These are phyloP conservation scores for Syzygium aqueum DNA, from an alignment of 345 rosid species.

Conservation along the genomic window DNA sequence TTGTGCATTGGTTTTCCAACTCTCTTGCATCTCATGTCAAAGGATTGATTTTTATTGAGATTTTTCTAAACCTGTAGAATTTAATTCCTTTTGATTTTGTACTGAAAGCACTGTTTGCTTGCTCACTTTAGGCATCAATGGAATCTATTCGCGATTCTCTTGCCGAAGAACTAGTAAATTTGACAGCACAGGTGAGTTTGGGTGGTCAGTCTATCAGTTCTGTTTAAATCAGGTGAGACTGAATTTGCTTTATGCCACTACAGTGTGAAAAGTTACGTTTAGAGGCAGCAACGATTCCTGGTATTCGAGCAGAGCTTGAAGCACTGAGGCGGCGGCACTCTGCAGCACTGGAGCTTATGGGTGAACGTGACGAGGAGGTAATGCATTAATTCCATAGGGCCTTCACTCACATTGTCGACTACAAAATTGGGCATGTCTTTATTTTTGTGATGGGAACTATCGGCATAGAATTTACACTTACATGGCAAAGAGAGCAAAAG, in stretches of 20 bases:
- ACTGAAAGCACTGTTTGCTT: not conserved
- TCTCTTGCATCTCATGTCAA: not conserved
- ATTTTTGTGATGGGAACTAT: not conserved
- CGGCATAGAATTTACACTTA: not conserved
- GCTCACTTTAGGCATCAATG: constrained; percentile 61
- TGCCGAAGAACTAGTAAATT: constrained; percentile 91
- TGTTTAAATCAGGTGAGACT: constrained; percentile 2
- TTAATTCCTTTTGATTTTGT: not conserved
- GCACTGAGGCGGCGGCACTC: constrained; percentile 90
- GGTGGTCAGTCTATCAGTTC: not conserved
- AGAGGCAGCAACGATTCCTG: constrained; percentile 67
- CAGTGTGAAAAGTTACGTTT: constrained; percentile 86
- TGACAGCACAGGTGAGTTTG: constrained; percentile 76
- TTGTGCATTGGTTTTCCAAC: not conserved
- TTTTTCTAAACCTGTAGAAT: not conserved
- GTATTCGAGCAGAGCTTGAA: constrained; percentile 84
- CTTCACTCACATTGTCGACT: not conserved
- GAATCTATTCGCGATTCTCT: constrained; percentile 96
- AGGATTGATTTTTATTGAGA: not conserved
- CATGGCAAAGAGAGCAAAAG: not conserved
- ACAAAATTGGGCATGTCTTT: not conserved
- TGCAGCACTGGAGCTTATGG: constrained; percentile 97
- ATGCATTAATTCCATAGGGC: not conserved
- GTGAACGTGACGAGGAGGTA: constrained; percentile 99
- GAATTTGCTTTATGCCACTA: constrained; percentile 5